phyloP scores from a whole-genome alignment of 352 stramenopile species.

The Phytophthora tentaculata region DNA sequence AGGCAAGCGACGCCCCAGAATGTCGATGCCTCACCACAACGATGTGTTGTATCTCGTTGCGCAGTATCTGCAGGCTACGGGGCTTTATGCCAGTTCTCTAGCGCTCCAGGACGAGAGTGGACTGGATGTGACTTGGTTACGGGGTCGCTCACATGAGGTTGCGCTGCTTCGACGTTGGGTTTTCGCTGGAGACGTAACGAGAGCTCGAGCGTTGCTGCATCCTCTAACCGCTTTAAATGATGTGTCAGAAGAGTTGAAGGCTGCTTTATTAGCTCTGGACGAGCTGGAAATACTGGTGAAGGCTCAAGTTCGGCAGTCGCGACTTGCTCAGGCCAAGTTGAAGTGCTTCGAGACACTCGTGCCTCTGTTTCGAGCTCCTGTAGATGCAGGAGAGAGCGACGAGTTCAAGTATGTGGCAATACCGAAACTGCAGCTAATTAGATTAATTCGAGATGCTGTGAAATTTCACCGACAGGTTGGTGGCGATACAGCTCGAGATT shows the following conservation, averaged over 20 bases:
- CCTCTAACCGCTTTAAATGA: conserved; percentile 37
- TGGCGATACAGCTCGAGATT: conserved; percentile 22
- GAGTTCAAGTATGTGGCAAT: conserved; percentile 57
- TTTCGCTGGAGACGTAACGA: conserved; percentile 50
- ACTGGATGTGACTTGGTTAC: conserved; percentile 66
- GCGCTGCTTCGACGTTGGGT: conserved; percentile 60
- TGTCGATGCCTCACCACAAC: conserved; percentile 20
- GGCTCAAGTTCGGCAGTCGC: conserved; percentile 11
- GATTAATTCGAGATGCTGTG: conserved; percentile 51
- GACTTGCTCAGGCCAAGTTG: conserved; percentile 45
- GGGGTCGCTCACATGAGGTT: conserved; percentile 51
- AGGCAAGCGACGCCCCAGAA: conserved; percentile 25
- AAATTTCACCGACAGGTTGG: conserved; percentile 20
- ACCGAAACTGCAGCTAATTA: conserved; percentile 42
- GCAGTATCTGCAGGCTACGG: conserved; percentile 49
- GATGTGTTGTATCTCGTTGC: conserved; percentile 65
- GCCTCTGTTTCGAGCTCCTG: conserved; percentile 48
- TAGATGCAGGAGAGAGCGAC: conserved; percentile 43
- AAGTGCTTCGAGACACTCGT: conserved; percentile 55
- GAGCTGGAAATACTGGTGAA: conserved; percentile 50
- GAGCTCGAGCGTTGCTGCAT: conserved; percentile 44
- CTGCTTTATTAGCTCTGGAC: conserved; percentile 32
- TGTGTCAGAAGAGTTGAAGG: conserved; percentile 20
- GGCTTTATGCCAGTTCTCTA: conserved; percentile 47
- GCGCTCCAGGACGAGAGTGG: conserved; percentile 61